Conservation (phyloP, 2,329 filamentous ascomycete species). For the Beauveria australis region DNA sequence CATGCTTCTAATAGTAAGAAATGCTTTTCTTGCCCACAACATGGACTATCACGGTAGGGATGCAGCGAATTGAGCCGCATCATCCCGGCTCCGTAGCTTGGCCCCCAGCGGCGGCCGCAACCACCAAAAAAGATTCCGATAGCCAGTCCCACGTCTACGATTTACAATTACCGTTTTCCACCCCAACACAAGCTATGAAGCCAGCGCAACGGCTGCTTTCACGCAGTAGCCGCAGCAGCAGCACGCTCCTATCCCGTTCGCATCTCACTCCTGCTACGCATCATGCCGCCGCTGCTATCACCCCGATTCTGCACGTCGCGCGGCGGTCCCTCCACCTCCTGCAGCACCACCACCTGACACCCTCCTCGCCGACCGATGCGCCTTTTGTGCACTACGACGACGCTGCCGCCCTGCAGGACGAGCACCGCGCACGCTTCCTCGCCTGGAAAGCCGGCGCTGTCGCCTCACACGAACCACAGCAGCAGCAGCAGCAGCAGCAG, state of each 20-base stretch:
- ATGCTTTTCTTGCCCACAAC: too few species aligned
- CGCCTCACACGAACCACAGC: conserved; percentile 7
- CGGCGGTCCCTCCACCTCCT: conserved; percentile 16
- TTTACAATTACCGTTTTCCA: neutral
- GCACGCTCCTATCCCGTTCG: neutral
- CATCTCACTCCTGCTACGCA: neutral
- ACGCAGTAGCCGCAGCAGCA: neutral
- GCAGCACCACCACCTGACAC: conserved; percentile 23
- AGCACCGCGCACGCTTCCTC: conserved; percentile 25
- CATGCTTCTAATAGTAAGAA: too few species aligned
- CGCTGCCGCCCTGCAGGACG: conserved; percentile 25
- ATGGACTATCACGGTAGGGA: too few species aligned
- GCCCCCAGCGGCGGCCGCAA: too few species aligned
- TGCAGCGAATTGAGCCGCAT: too few species aligned
- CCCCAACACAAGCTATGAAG: neutral
- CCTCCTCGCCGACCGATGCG: conserved; percentile 10
- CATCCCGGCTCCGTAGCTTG: too few species aligned
- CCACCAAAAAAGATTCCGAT: neutral
- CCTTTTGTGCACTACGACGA: conserved; percentile 23
- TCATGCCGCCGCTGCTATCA: neutral
- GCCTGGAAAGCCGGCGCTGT: conserved; percentile 28
- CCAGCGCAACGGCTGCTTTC: neutral
- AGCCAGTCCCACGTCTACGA: neutral
- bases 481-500: neutral
- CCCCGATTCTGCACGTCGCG: neutral